Conservation (phyloP, 208 protist species). For the Borovskyia barvae region DNA sequence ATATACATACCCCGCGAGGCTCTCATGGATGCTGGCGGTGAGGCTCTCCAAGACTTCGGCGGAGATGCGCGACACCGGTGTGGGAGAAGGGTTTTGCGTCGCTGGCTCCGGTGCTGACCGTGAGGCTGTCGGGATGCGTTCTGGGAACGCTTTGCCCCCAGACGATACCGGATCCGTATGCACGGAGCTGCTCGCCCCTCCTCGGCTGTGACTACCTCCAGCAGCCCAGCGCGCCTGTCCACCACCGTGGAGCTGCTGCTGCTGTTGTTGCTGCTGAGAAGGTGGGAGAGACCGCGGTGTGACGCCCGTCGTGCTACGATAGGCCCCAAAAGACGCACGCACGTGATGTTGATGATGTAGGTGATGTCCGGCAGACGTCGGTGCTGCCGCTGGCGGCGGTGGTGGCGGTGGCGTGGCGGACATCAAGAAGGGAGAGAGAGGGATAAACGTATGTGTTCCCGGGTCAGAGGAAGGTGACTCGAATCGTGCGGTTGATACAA, state of each 20-base stretch:
- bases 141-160: too few relatives aligned
- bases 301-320: not conserved
- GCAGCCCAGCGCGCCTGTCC: not conserved
- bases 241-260: not conserved
- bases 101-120: too few relatives aligned
- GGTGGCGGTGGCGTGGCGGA: not conserved
- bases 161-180: not conserved
- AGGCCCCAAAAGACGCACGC: not conserved
- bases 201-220: not conserved
- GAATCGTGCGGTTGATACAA: not conserved
- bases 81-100: too few relatives aligned
- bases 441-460: too few relatives aligned
- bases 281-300: too few relatives aligned
- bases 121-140: too few relatives aligned
- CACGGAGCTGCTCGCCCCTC: not conserved
- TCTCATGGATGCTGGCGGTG: slow-evolving; percentile 45
- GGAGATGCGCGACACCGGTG: not conserved
- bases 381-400: not conserved
- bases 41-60: slow-evolving; percentile 22
- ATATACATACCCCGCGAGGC: slow-evolving; percentile 59
- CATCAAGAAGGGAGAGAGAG: too few relatives aligned
- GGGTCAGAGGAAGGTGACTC: too few relatives aligned
- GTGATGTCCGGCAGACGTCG: not conserved
- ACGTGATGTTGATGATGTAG: not conserved
- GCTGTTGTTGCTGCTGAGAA: not conserved